phyloP scores from a whole-genome alignment of 495 filamentous ascomycete species.

The Aspergillus homomorphus region DNA sequence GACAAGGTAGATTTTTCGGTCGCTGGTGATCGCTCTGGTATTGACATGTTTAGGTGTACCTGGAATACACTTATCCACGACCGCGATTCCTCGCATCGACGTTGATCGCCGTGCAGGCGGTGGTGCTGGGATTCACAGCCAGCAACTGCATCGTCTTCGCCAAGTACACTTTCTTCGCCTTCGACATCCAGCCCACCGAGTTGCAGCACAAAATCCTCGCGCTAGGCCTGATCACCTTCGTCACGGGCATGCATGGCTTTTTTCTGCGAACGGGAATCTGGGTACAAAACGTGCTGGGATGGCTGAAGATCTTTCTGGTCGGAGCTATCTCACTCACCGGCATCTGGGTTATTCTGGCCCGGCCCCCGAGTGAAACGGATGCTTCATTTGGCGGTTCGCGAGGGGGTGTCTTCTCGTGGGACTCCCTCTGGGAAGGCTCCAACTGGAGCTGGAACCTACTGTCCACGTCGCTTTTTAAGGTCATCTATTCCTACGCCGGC shows the following conservation, averaged over 20 bases:
- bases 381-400: not conserved
- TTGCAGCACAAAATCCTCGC: constrained; percentile 36
- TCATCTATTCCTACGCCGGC: constrained; percentile 69
- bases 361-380: constrained; percentile 20
- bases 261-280: constrained; percentile 38
- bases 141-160: constrained; percentile 46
- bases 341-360: constrained; percentile 40
- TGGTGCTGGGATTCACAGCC: constrained; percentile 65
- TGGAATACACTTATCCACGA: constrained; percentile 69
- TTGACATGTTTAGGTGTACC: constrained; percentile 49
- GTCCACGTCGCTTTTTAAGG: constrained; percentile 67
- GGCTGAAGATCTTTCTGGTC: constrained; percentile 48
- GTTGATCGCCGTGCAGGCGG: constrained; percentile 62
- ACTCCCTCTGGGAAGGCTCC: constrained; percentile 39
- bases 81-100: constrained; percentile 69
- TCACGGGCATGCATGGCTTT: constrained; percentile 40
- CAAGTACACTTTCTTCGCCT: constrained; percentile 44
- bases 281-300: constrained; percentile 47
- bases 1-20: constrained; percentile 48
- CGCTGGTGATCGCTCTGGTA: not conserved
- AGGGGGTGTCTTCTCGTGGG: constrained; percentile 27
- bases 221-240: constrained; percentile 31
- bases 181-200: constrained; percentile 32
- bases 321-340: constrained; percentile 44
- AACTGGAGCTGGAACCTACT: constrained; percentile 51